Evolutionary conservation across 2,329 filamentous ascomycete species (phyloP).

Genomic region (Ceratocystis papillata): DNA sequence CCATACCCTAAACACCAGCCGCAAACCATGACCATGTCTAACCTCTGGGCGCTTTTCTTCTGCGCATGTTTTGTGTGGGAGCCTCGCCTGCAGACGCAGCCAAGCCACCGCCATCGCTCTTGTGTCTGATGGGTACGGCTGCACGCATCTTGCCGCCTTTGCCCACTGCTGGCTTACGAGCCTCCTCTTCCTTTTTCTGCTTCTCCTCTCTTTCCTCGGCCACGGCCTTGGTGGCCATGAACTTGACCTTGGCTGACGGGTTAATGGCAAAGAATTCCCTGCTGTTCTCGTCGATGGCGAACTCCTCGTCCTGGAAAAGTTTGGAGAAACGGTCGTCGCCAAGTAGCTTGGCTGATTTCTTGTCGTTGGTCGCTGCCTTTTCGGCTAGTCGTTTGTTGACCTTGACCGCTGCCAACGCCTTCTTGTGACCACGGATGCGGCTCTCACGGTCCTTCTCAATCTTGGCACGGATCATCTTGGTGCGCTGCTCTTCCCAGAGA

Average conservation of each 20-base stretch:
- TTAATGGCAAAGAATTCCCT: conserved; percentile 82
- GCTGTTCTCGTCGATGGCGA: conserved; percentile 79
- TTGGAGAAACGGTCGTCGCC: conserved; percentile 76
- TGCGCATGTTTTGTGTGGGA: conserved; percentile 18
- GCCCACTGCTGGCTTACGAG: conserved; percentile 17
- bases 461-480: conserved; percentile 85
- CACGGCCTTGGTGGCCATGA: conserved; percentile 19
- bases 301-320: conserved; percentile 88
- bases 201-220: conserved; percentile 37
- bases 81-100: neutral
- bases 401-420: conserved; percentile 54
- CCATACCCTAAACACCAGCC: conserved; percentile 18
- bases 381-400: conserved; percentile 79
- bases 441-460: conserved; percentile 95
- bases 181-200: conserved; percentile 31
- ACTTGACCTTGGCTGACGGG: conserved; percentile 53
- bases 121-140: conserved; percentile 24
- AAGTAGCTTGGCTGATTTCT: conserved; percentile 49
- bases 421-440: conserved; percentile 87
- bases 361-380: conserved; percentile 54
- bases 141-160: conserved; percentile 21
- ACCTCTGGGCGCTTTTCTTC: conserved; percentile 24
- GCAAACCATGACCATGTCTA: conserved; percentile 8
- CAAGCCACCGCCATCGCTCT: conserved; percentile 22
- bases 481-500: conserved; percentile 81